A percentile compares a stretch with the other conserved stretches of the same genome.
These are phyloP conservation scores for Cryphonectria nitschkei DNA, from an alignment of 2,329 filamentous ascomycete genomes.

Conservation along the genomic window DNA sequence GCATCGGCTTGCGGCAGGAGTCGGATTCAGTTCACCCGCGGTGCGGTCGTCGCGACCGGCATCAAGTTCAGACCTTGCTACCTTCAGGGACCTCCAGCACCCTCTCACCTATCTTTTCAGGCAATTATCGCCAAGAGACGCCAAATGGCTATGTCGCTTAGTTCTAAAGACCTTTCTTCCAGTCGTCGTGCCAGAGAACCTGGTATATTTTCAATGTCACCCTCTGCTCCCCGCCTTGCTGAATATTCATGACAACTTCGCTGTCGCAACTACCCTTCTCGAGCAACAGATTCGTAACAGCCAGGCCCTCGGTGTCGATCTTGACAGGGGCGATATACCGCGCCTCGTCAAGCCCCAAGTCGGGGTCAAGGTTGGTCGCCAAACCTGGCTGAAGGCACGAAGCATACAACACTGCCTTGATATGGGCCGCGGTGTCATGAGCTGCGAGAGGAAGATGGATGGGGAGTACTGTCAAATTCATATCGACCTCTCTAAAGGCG, in stretches of 20 bases:
- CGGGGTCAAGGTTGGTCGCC: slow-evolving; percentile 67
- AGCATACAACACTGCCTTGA: slow-evolving; percentile 76
- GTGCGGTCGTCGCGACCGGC: slow-evolving; percentile 47
- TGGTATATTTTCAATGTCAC: slow-evolving; percentile 66
- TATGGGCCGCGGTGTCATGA: slow-evolving; percentile 66
- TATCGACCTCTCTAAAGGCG: slow-evolving; percentile 64
- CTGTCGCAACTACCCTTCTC: slow-evolving; percentile 60
- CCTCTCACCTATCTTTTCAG: slow-evolving; percentile 60
- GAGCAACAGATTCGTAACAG: slow-evolving; percentile 39
- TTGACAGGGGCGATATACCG: slow-evolving; percentile 32
- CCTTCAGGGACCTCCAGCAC: slow-evolving; percentile 41
- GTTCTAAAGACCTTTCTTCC: slow-evolving; percentile 78
- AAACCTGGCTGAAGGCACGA: slow-evolving; percentile 66
- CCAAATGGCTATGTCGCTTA: slow-evolving; percentile 85
- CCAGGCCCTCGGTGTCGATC: slow-evolving; percentile 32
- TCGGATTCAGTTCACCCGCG: slow-evolving; percentile 70
- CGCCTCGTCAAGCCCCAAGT: slow-evolving; percentile 54
- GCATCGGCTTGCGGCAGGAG: slow-evolving; percentile 67
- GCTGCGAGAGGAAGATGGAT: slow-evolving; percentile 81
- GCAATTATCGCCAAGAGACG: slow-evolving; percentile 67
- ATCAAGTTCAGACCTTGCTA: slow-evolving; percentile 29
- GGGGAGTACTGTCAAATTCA: slow-evolving; percentile 92
- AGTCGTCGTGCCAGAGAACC: slow-evolving; percentile 60
- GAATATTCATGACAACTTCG: slow-evolving; percentile 70
- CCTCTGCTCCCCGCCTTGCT: slow-evolving; percentile 71